A percentile compares a stretch with the other conserved stretches of the same genome.
phyloP scores from a whole-genome alignment of 192 early-diverging fungal species.

The Backusella liffmaniae region DNA sequence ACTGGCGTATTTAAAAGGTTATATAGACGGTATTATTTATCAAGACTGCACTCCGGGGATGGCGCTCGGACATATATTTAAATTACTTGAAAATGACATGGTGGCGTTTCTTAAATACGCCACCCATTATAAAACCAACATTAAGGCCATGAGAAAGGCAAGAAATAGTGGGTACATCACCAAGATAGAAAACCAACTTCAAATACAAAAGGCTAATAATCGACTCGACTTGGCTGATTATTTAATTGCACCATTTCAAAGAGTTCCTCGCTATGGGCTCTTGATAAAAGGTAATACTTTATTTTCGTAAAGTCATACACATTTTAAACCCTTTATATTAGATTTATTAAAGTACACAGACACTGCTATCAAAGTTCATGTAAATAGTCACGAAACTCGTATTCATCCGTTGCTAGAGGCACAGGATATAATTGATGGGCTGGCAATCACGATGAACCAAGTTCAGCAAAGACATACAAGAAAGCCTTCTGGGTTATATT shows the following conservation, averaged over 20 bases:
- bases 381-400: neutral
- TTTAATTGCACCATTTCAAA: conserved; percentile 76
- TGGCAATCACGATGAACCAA: conserved; percentile 29
- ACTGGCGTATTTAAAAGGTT: conserved; percentile 8
- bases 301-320: neutral
- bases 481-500: neutral
- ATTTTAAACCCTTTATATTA: neutral
- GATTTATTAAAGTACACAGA: conserved; percentile 35
- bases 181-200: conserved; percentile 19
- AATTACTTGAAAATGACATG: conserved; percentile 24
- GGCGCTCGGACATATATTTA: conserved; percentile 29
- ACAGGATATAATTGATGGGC: conserved; percentile 23
- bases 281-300: conserved; percentile 50
- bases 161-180: conserved; percentile 22
- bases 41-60: neutral
- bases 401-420: conserved; percentile 18
- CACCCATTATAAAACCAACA: conserved; percentile 28
- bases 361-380: neutral
- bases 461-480: neutral
- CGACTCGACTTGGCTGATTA: conserved; percentile 65
- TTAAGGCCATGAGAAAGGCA: conserved; percentile 21
- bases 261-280: conserved; percentile 72
- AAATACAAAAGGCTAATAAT: conserved; percentile 35
- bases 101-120: conserved; percentile 37
- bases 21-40: neutral